phyloP scores from a whole-genome alignment of 2,329 filamentous ascomycete species.

The Alternaria burnsii region DNA sequence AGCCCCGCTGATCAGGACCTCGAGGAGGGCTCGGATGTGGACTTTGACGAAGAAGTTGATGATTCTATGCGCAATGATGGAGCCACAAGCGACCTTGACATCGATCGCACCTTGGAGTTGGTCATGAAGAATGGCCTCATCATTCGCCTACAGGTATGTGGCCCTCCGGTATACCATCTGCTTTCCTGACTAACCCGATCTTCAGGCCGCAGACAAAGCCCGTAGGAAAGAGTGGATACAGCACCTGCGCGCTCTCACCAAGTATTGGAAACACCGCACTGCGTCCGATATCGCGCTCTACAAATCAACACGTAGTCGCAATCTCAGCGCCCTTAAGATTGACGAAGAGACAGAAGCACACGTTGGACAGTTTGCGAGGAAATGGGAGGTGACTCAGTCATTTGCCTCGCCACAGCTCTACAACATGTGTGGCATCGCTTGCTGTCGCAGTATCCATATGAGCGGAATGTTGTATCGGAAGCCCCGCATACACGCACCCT shows the following conservation, averaged over 20 bases:
- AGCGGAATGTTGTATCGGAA: slow-evolving; percentile 71
- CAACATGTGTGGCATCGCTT: slow-evolving; percentile 71
- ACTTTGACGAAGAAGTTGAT: slow-evolving; percentile 61
- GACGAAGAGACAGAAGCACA: slow-evolving; percentile 72
- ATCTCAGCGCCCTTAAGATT: slow-evolving; percentile 67
- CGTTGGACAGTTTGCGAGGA: slow-evolving; percentile 71
- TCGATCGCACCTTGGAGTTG: slow-evolving; percentile 68
- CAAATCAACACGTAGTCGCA: slow-evolving; percentile 65
- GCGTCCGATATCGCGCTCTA: slow-evolving; percentile 65
- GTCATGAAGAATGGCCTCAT: slow-evolving; percentile 68
- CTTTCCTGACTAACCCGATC: slow-evolving; percentile 15
- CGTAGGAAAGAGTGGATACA: slow-evolving; percentile 70
- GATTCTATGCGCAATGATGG: slow-evolving; percentile 63
- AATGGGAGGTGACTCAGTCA: slow-evolving; percentile 73
- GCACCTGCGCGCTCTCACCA: slow-evolving; percentile 63
- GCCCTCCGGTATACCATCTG: background rate
- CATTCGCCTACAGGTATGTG: slow-evolving; percentile 64
- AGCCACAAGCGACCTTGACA: slow-evolving; percentile 61
- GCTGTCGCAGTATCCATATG: slow-evolving; percentile 68
- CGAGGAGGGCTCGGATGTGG: slow-evolving; percentile 62
- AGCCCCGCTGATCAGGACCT: slow-evolving; percentile 62
- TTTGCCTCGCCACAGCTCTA: slow-evolving; percentile 71
- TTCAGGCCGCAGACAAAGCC: slow-evolving; percentile 60
- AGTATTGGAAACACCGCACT: slow-evolving; percentile 69
- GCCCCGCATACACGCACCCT: slow-evolving; percentile 68